Percentiles rank a stretch among this genome's conserved stretches.
Evolutionary conservation across 163 green algal species (phyloP).

Genomic region (Scenedesmus sp.): DNA sequence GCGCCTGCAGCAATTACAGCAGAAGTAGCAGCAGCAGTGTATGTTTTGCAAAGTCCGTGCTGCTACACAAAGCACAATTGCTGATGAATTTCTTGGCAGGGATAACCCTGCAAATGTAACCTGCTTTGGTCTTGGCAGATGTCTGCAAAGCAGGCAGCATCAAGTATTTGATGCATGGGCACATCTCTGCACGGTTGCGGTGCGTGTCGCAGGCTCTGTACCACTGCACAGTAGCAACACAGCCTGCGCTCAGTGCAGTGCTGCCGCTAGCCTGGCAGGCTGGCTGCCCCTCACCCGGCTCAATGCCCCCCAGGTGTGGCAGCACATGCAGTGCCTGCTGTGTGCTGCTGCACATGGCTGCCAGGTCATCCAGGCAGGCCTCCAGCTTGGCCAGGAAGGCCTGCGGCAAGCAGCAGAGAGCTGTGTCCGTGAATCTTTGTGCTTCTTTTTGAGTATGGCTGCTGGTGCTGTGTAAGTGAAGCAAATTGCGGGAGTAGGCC

Average conservation of each 20-base stretch:
- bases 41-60: background rate
- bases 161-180: too few relatives aligned
- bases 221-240: too few relatives aligned
- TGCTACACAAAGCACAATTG: background rate
- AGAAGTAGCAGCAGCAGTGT: background rate
- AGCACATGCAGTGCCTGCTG: slow-evolving; percentile 31
- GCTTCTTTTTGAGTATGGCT: too few relatives aligned
- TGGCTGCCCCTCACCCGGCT: background rate
- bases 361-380: slow-evolving; percentile 19
- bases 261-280: too few relatives aligned
- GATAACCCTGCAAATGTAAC: background rate
- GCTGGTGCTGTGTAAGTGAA: too few relatives aligned
- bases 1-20: background rate
- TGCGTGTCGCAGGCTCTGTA: too few relatives aligned
- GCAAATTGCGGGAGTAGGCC: too few relatives aligned
- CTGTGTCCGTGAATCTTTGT: too few relatives aligned
- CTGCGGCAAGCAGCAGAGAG: background rate
- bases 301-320: slow-evolving; percentile 25
- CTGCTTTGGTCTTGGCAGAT: background rate
- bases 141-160: too few relatives aligned
- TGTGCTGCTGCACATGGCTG: slow-evolving; percentile 31
- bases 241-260: too few relatives aligned
- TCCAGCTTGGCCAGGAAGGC: slow-evolving; percentile 54
- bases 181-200: too few relatives aligned
- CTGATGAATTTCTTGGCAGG: background rate